These are phyloP conservation scores for Earliella scabrosa DNA, from an alignment of 1,284 basidiomycete genomes.

Conservation along the genomic window DNA sequence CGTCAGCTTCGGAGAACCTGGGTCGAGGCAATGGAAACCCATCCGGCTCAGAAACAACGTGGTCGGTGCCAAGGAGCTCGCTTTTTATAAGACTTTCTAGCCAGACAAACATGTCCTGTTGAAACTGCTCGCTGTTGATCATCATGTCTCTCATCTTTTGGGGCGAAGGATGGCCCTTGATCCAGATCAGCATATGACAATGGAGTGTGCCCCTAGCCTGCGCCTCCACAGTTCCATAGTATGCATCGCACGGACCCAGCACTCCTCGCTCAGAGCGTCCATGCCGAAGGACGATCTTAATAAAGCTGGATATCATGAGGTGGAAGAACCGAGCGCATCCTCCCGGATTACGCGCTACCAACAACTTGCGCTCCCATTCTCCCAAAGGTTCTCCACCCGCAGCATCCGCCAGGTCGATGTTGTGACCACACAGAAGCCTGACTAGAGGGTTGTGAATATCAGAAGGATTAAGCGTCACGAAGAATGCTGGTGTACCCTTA, in stretches of 20 bases:
- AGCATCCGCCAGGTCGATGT: neutral
- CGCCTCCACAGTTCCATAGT: slow-evolving; percentile 23
- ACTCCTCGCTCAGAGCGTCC: neutral
- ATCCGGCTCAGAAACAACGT: neutral
- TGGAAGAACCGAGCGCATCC: too few relatives aligned
- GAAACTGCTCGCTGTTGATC: neutral
- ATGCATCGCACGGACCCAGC: slow-evolving; percentile 14
- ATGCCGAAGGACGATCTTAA: slow-evolving; percentile 2
- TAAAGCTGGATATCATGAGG: slow-evolving; percentile 7
- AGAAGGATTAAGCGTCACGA: neutral
- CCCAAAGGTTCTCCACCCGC: neutral
- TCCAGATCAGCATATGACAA: slow-evolving; percentile 26
- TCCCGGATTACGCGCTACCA: neutral
- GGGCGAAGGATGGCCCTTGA: slow-evolving; percentile 11
- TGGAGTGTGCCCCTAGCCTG: slow-evolving; percentile 22
- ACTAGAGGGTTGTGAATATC: slow-evolving; percentile 1
- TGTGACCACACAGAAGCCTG: neutral
- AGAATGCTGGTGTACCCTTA: too few relatives aligned
- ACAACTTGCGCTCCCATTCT: too few relatives aligned
- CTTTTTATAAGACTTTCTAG: slow-evolving; percentile 5
- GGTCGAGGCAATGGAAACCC: neutral
- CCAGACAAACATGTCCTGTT: slow-evolving; percentile 2
- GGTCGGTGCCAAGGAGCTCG: neutral
- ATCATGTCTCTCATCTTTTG: slow-evolving; percentile 10
- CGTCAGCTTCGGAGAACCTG: neutral